Percentiles rank a stretch among this genome's conserved stretches.
phyloP scores from a whole-genome alignment of 2,329 filamentous ascomycete genomes.

The Penicillium sclerotiorum region DNA sequence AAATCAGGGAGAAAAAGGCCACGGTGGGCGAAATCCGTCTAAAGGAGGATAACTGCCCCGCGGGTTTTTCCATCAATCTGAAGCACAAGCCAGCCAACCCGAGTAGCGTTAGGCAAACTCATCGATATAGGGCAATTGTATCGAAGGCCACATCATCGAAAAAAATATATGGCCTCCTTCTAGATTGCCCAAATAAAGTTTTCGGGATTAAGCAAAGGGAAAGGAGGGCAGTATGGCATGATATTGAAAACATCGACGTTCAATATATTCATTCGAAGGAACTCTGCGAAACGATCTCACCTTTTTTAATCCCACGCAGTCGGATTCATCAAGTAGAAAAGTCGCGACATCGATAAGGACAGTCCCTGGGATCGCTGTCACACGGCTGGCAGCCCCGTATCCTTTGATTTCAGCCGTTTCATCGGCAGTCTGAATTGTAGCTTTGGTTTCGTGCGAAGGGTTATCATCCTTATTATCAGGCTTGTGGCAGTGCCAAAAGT shows the following conservation, averaged over 20 bases:
- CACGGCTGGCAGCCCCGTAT: slow-evolving; percentile 78
- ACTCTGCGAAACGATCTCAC: slow-evolving; percentile 29
- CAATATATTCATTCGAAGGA: background rate
- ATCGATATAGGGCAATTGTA: slow-evolving; percentile 61
- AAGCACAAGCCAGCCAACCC: slow-evolving; percentile 7
- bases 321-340: slow-evolving; percentile 68
- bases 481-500: slow-evolving; percentile 99
- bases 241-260: background rate
- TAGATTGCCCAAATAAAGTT: slow-evolving; percentile 56
- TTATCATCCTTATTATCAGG: slow-evolving; percentile 59
- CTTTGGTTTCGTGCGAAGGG: slow-evolving; percentile 44
- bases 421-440: slow-evolving; percentile 41
- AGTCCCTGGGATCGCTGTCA: slow-evolving; percentile 65
- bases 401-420: slow-evolving; percentile 63
- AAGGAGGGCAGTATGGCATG: background rate
- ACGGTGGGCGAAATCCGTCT: slow-evolving; percentile 40
- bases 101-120: background rate
- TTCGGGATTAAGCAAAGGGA: background rate
- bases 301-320: slow-evolving; percentile 58
- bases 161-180: slow-evolving; percentile 55
- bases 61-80: background rate
- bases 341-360: slow-evolving; percentile 82
- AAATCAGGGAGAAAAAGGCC: slow-evolving; percentile 15
- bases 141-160: slow-evolving; percentile 56
- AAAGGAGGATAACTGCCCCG: slow-evolving; percentile 38